A percentile compares a stretch with the other conserved stretches of the same genome.
Evolutionary conservation across 1,139 yeast species (phyloP).

Genomic region (Candida sp.): DNA sequence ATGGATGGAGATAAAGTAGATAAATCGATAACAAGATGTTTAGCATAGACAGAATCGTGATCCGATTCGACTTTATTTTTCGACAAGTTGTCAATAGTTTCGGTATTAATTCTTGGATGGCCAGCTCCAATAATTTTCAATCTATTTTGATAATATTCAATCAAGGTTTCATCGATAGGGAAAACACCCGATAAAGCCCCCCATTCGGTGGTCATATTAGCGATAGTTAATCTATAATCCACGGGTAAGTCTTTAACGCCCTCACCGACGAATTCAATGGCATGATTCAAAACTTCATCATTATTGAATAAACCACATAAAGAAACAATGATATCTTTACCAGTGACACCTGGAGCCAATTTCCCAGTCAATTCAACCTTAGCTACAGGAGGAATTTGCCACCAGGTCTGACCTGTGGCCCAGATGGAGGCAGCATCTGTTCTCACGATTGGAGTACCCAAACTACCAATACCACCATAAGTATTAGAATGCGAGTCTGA

Average conservation of each 20-base stretch:
- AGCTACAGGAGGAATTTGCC: constrained; percentile 99
- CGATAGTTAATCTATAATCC: constrained; percentile 93
- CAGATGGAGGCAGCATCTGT: constrained; percentile 99
- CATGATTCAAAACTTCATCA: constrained; percentile 96
- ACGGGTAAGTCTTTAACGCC: constrained; percentile 72
- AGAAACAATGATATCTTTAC: constrained; percentile 96
- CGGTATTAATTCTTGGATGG: constrained; percentile 78
- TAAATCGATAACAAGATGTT: constrained; percentile 78
- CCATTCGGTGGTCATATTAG: constrained; percentile 99
- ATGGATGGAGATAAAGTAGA: constrained; percentile 85
- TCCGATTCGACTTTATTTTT: constrained; percentile 56
- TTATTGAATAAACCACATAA: constrained; percentile 93
- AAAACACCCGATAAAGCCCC: constrained; percentile 96
- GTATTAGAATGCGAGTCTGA: constrained; percentile 98
- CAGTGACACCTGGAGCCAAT: constrained; percentile 85
- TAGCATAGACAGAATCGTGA: constrained; percentile 78
- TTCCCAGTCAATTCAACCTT: constrained; percentile 82
- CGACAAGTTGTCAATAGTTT: constrained; percentile 50
- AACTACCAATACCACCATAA: constrained; percentile 93
- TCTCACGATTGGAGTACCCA: constrained; percentile 97
- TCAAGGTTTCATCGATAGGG: constrained; percentile 81
- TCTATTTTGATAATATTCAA: constrained; percentile 76
- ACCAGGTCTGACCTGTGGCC: constrained; percentile 99
- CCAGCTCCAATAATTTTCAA: constrained; percentile 65
- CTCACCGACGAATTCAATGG: constrained; percentile 93